Conservation (phyloP, 2,329 filamentous ascomycete genomes). For the Aspergillus ochraceus region DNA sequence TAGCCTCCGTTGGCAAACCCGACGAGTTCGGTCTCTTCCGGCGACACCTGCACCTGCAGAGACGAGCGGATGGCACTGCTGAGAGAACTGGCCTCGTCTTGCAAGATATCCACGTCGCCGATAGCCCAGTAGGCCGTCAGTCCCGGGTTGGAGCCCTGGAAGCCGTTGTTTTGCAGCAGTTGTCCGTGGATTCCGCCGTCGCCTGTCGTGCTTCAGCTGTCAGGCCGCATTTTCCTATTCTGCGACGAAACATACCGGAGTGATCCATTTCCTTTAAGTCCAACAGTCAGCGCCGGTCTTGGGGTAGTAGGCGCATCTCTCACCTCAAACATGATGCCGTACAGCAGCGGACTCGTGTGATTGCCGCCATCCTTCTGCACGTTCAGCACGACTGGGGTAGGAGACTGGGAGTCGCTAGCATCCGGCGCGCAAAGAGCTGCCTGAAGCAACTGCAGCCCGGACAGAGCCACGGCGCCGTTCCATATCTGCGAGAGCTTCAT, state of each 20-base stretch:
- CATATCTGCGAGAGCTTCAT: not conserved
- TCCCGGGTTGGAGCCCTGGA: conserved; percentile 28
- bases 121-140: conserved; percentile 30
- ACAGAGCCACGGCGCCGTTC: not conserved
- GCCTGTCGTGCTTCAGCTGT: conserved; percentile 16
- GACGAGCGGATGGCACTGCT: conserved; percentile 30
- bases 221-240: not conserved
- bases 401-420: not conserved
- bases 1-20: conserved; percentile 49
- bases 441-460: not conserved
- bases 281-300: not conserved
- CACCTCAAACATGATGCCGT: conserved; percentile 41
- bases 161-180: conserved; percentile 36
- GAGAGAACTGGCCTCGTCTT: conserved; percentile 25
- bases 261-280: conserved; percentile 34
- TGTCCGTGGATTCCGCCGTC: conserved; percentile 37
- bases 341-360: conserved; percentile 33
- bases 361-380: conserved; percentile 30
- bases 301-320: not conserved
- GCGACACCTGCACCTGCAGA: conserved; percentile 23
- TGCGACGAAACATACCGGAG: conserved; percentile 25
- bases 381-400: conserved; percentile 12
- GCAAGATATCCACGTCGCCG: conserved; percentile 25
- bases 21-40: conserved; percentile 24
- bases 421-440: not conserved